A percentile compares a stretch with the other conserved stretches of the same genome.
phyloP scores from a whole-genome alignment of 1,284 basidiomycete species.

The Pascua guehoae region DNA sequence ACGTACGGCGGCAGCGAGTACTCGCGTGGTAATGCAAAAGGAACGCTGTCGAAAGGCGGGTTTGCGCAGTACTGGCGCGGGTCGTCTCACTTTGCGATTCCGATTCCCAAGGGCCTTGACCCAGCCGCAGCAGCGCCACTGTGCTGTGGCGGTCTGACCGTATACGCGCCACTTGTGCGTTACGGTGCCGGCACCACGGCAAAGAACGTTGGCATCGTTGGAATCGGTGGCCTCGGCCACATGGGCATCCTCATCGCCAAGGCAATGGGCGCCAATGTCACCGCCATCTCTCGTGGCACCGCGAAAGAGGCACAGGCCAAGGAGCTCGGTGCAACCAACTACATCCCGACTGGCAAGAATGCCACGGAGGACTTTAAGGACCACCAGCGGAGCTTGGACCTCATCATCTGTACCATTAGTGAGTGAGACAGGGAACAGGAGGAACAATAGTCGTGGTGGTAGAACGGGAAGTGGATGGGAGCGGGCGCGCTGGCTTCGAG shows the following conservation, averaged over 20 bases:
- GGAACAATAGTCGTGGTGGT: no score
- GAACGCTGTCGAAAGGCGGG: slow-evolving; percentile 48
- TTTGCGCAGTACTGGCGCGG: slow-evolving; percentile 47
- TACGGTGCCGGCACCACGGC: slow-evolving; percentile 53
- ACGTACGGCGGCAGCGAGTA: background rate
- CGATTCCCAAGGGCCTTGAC: slow-evolving; percentile 59
- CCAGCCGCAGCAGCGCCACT: slow-evolving; percentile 55
- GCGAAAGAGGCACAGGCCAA: slow-evolving; percentile 52
- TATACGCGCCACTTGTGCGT: slow-evolving; percentile 51
- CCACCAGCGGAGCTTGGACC: slow-evolving; percentile 46
- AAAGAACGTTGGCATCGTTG: slow-evolving; percentile 54
- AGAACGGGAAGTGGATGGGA: no score
- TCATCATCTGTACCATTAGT: slow-evolving; percentile 51
- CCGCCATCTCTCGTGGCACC: slow-evolving; percentile 55
- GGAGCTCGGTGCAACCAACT: slow-evolving; percentile 51
- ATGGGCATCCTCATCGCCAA: slow-evolving; percentile 48
- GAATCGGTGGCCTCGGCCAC: slow-evolving; percentile 50
- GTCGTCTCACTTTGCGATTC: slow-evolving; percentile 58
- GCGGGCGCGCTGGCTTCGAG: no score
- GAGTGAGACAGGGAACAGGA: slow-evolving; percentile 2
- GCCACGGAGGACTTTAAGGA: slow-evolving; percentile 25
- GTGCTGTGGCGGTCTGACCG: slow-evolving; percentile 50
- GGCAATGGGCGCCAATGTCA: slow-evolving; percentile 60
- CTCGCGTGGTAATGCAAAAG: slow-evolving; percentile 20
- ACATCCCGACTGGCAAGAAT: slow-evolving; percentile 40